Percentiles rank a stretch among this genome's conserved stretches.
Conservation (phyloP, 441 rosid species). For the Adansonia grandidieri region DNA sequence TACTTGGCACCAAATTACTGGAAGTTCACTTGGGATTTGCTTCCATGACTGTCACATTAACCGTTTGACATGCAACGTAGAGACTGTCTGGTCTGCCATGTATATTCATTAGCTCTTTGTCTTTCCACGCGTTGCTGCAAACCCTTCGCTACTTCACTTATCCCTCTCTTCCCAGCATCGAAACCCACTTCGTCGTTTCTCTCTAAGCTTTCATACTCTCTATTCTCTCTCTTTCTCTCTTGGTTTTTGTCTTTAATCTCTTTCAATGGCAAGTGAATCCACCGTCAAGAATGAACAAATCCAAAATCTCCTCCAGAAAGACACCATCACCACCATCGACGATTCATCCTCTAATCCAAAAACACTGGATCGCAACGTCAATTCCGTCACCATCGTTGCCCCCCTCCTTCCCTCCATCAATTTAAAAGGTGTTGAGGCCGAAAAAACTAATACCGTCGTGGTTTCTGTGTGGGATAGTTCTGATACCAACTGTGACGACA, state of each 20-base stretch:
- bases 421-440: not conserved
- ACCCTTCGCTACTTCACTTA: not conserved
- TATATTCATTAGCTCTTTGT: not conserved
- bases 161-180: not conserved
- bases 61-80: slow-evolving; percentile 2
- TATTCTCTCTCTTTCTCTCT: not conserved
- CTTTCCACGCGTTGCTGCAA: slow-evolving; percentile 19
- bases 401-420: not conserved
- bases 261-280: not conserved
- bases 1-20: not conserved
- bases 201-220: not conserved
- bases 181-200: not conserved
- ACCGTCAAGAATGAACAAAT: not conserved
- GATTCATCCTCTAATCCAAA: not conserved
- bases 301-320: not conserved
- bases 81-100: not conserved
- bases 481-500: not conserved
- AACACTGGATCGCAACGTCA: not conserved
- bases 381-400: not conserved
- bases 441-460: not conserved
- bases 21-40: not conserved
- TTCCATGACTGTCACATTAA: not conserved
- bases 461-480: not conserved
- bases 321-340: not conserved
- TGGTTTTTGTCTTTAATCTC: not conserved